Percentiles rank a stretch among this genome's conserved stretches.
phyloP scores from a whole-genome alignment of 1,284 basidiomycete genomes.

The Moniliophthora roreri region DNA sequence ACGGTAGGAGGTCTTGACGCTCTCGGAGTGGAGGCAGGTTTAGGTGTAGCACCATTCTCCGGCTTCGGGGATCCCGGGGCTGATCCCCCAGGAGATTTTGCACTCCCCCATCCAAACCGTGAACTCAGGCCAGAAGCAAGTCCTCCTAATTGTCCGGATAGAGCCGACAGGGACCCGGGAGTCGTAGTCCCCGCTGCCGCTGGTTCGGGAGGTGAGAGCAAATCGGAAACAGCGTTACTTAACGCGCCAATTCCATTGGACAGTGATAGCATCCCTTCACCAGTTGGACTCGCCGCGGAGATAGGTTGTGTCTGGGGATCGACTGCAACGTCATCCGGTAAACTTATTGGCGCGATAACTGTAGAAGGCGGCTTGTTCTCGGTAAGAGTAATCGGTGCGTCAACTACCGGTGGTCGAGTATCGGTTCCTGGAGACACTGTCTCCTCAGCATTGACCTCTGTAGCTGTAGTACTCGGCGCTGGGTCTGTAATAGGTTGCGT shows the following conservation, averaged over 20 bases:
- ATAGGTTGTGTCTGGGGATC: constrained; percentile 7
- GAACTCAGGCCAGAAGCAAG: background rate
- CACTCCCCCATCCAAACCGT: background rate
- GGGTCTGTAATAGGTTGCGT: too few species aligned
- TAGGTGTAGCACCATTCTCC: background rate
- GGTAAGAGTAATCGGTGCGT: background rate
- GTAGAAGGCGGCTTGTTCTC: constrained; percentile 5
- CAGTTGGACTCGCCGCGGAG: background rate
- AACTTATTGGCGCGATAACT: constrained; percentile 10
- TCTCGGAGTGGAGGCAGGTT: constrained; percentile 1
- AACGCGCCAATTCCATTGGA: background rate
- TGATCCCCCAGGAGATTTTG: background rate
- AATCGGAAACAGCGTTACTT: too few species aligned
- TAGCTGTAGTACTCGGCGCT: too few species aligned
- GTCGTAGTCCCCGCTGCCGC: too few species aligned
- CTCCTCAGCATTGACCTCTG: too few species aligned
- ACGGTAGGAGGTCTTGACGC: constrained; percentile 1
- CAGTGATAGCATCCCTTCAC: constrained; percentile 1
- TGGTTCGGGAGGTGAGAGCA: background rate
- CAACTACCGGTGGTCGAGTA: too few species aligned
- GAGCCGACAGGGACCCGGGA: background rate
- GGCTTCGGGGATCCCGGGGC: constrained; percentile 3
- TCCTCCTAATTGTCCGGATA: background rate
- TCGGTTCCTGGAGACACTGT: too few species aligned
- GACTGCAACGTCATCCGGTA: constrained; percentile 6